A percentile compares a stretch with the other conserved stretches of the same genome.
These are phyloP conservation scores for Solanum lycopersicoides DNA, from an alignment of 257 asterid species.

Conservation along the genomic window DNA sequence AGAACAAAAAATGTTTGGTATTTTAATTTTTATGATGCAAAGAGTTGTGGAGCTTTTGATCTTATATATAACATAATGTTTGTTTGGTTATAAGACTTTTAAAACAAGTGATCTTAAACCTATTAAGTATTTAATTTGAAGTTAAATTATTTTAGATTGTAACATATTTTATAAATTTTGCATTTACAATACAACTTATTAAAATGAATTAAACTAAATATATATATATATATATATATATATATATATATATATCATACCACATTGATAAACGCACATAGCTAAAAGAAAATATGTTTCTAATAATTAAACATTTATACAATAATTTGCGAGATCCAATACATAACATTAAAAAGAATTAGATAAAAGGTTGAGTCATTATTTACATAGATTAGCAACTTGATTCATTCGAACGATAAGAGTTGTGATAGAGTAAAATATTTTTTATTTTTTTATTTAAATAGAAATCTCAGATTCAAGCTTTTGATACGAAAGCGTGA, in stretches of 20 bases:
- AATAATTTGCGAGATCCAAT: neutral
- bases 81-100: neutral
- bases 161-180: neutral
- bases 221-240: too few species aligned
- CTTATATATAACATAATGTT: neutral
- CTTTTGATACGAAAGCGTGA: accelerated
- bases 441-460: too few species aligned
- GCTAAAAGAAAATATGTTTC: neutral
- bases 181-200: neutral
- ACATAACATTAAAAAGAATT: neutral
- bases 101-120: neutral
- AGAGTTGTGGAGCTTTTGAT: neutral
- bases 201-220: neutral
- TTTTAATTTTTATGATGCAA: neutral
- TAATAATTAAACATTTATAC: neutral
- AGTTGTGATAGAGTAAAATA: accelerated
- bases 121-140: neutral
- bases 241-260: neutral
- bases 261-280: neutral
- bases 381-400: neutral
- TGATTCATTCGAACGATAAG: neutral
- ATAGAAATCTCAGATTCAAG: accelerated
- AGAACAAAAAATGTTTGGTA: neutral
- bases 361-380: neutral
- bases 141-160: neutral